Evolutionary conservation across 768 basidiomycete species (phyloP), one percentile per base, ranked within the genome.

Genomic region (Solioccasus polychromus): DNA sequence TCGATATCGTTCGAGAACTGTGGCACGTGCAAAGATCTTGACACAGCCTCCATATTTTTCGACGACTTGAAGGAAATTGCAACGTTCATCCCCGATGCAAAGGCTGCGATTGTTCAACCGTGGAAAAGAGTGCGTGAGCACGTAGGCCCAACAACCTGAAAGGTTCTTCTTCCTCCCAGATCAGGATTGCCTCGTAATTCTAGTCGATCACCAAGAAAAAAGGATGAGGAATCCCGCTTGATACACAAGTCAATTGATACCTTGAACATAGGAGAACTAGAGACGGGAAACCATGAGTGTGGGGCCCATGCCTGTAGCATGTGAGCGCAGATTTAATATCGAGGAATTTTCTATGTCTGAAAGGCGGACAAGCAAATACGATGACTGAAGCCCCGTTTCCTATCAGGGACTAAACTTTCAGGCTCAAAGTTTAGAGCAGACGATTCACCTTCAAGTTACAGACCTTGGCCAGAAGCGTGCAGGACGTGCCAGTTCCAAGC

Each of bases 151-250:
- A 42, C 51, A 61, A 24, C 45, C 56, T 54, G 47, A 28, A 14
- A 37, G 48, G 36, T 32, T 42, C 45, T 30, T 60, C 39, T 8
- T 58, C 62, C 26, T 53, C 50, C 12, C 56, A 54, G 1, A 52
- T 48, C 44, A 67, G 40, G 20, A 39, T 44, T 3, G 50, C 42
- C 43, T 57, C 47, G 3, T 58, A 50, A 7, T 45, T 36, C 31
- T 44, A 42, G 14, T 54, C 48, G 14, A 42, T 46, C 18, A 54
- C 58, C 30, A 54, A 36, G 39, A 57, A 35, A n/a, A 49, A 53
- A 12, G 64, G 64, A 43, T 43, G 35, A 65, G 36, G 26, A 52
- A 28, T 19, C 63, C 56, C n/a, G 32, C 22, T 56, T 65, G 12
- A 18, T 18, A 29, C 17, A 2, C 7, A 14, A 17, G 5, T 48